Conservation (phyloP, 106 monocot genomes). For the Agapanthus africanus region DNA sequence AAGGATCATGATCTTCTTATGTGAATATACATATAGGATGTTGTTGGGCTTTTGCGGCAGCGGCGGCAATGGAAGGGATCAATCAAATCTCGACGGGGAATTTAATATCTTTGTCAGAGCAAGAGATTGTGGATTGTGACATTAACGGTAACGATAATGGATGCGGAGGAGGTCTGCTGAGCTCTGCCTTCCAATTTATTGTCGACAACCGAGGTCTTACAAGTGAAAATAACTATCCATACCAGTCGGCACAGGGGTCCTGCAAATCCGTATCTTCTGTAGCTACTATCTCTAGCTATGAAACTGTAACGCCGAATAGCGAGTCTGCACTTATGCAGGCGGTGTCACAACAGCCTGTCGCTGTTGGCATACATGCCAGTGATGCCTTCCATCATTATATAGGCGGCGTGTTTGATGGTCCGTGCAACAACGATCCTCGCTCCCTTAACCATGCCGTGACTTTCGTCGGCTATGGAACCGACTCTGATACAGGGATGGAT, state of each 20-base stretch:
- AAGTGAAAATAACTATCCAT: constrained; percentile 54
- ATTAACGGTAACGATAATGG: constrained; percentile 42
- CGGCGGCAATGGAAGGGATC: constrained; percentile 32
- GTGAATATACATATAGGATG: constrained; percentile 53
- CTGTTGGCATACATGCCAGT: constrained; percentile 19
- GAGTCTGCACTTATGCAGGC: constrained; percentile 28
- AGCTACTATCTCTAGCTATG: background rate
- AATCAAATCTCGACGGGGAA: constrained; percentile 45
- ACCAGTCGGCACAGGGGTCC: constrained; percentile 10
- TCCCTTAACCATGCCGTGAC: constrained; percentile 6
- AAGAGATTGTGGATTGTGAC: constrained; percentile 67
- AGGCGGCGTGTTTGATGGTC: constrained; percentile 4
- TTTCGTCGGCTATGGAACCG: constrained; percentile 4
- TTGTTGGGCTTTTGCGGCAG: constrained; percentile 77
- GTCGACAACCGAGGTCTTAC: constrained; percentile 52
- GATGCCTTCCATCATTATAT: constrained; percentile 1
- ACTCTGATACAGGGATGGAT: background rate
- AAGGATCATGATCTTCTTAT: constrained; percentile 4
- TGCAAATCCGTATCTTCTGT: constrained; percentile 13
- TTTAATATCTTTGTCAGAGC: constrained; percentile 49
- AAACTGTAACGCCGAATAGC: constrained; percentile 29
- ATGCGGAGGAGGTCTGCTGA: constrained; percentile 64
- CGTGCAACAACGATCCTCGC: background rate
- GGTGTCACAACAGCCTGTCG: constrained; percentile 21
- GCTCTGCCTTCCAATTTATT: constrained; percentile 60